Evolutionary conservation across 1,139 yeast genomes (phyloP), one percentile per base, ranked within the genome.

Genomic region (Blastobotrys serpentis): DNA sequence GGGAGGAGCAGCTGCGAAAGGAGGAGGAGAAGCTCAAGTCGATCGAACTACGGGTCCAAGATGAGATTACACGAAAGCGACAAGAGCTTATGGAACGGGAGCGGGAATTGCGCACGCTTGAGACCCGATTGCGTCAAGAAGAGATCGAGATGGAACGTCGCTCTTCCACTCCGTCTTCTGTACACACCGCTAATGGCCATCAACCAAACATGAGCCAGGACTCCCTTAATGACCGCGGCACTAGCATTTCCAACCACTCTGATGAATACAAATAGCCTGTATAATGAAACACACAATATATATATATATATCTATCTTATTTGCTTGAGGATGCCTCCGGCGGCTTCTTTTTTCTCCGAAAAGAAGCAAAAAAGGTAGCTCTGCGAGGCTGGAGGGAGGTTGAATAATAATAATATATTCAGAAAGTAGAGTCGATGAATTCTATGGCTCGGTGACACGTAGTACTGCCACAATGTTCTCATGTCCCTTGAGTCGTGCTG

Each of bases 1-100:
- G 72, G 25, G 75, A 72, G 51, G 74, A 72, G 56, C 68, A 68
- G 52, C 62, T 71, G 44, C 65, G 73, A 14, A 63, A 63, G 14
- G 75, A 72, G 48, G 75, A 71, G 56, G 73, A 67, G 53, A 63
- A 66, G 56, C 62, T 72, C 42, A 65, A 69, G 39, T 60, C 63
- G 34, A 67, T 66, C 47, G 76, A 71, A 56, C 87, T 84, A 66
- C 77, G 95, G 62, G 96, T 92, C 33, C 97, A 92, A 69, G 87
- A 86, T 62, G 97, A 90, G 67, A 77, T 92, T 67, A 76, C 86
- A 59, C 79, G 79, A 66, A 88, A 89, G 75, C 79, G 95, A 59
- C 84, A 85, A 63, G 97, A 92, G 67, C 78, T 92, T 58, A 75
- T 87, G 61, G 87, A 85, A 54, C 81, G 97, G 63, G 98, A 92